These are phyloP conservation scores for Collybia sordida DNA, from an alignment of 768 basidiomycete species.

Conservation along the genomic window DNA sequence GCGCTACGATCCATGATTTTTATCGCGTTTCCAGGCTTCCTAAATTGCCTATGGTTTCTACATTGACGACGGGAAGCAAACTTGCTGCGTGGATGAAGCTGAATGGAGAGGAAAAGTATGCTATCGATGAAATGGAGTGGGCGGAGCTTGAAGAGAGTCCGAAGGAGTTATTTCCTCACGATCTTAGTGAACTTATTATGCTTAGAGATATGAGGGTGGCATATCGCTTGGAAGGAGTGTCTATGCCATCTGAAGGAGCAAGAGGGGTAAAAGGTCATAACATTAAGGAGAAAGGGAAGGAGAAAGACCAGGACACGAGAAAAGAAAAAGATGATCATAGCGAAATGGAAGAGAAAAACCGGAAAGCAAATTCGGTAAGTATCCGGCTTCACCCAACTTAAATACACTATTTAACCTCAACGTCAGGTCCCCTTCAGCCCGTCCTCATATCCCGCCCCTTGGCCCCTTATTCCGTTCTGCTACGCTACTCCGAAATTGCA, in stretches of 20 bases:
- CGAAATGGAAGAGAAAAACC: background rate
- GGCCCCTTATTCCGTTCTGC: constrained; percentile 40
- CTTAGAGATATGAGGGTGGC: constrained; percentile 13
- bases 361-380: too few relatives aligned
- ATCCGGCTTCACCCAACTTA: background rate
- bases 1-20: constrained; percentile 42
- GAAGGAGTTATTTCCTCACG: constrained; percentile 23
- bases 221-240: background rate
- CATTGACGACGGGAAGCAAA: constrained; percentile 33
- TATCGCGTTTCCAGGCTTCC: constrained; percentile 27
- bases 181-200: constrained; percentile 23
- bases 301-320: constrained; percentile 3
- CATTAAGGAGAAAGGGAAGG: background rate
- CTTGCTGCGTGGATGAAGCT: constrained; percentile 33
- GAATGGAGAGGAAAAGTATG: constrained; percentile 30
- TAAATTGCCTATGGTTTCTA: constrained; percentile 7
- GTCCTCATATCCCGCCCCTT: constrained; percentile 35
- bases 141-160: constrained; percentile 37
- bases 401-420: constrained; percentile 9
- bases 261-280: too few relatives aligned
- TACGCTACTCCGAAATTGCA: constrained; percentile 18
- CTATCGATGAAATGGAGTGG: constrained; percentile 29
- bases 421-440: constrained; percentile 26
- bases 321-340: background rate
- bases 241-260: background rate